Base-by-base conservation (phyloP, 2,329 filamentous ascomycete genomes). In the Diaporthe citrichinensis region DNA sequence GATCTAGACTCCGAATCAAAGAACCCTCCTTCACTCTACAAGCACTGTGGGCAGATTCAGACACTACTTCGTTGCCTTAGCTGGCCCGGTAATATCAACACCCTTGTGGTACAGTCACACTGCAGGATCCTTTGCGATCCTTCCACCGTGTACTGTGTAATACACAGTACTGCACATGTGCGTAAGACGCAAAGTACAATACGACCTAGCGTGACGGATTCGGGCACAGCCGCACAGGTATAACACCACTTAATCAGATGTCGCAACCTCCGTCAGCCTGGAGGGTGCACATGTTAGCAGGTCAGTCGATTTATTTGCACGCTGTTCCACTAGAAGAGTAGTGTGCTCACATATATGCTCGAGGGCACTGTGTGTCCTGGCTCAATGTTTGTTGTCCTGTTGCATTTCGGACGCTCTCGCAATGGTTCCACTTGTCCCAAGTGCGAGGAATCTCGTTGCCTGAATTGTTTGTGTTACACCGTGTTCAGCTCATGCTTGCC, bases 91-190 rank as follows among this genome's bases (percentile, higher is more conserved):
- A 53, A 53, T 53, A 68, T n/a, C 14, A 36, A 20, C 10, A 53
- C 46, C 62, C 62, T 53, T 39, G 62, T n/a, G n/a, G n/a, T 28
- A 25, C 4, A 25, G 62, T 53, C 31, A 68, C 46, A 51, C 31
- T 68, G 46, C 62, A 68, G 41, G 31, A 36, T 49, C 62, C 62
- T 67, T 34, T 9, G 46, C 31, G 25, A 68, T 68, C 62, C 62
- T 68, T 68, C 62, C 20, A 10, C 25, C 5, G 20, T 17, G 44
- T 67, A 67, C 41, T 51, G 28, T 67, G 61, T 49, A 36, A 34
- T 65, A 25, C 14, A 65, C 61, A 46, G 61, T 49, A 46, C 41
- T n/a, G 28, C 25, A 31, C 1, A 55, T 55, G 14, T 14, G 53
- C 1, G 61, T 34, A 9, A 49, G 41, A 46, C 17, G 10, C 41